These are phyloP conservation scores for Arthrobotrys iridis DNA, from an alignment of 2,329 filamentous ascomycete species.

Conservation along the genomic window DNA sequence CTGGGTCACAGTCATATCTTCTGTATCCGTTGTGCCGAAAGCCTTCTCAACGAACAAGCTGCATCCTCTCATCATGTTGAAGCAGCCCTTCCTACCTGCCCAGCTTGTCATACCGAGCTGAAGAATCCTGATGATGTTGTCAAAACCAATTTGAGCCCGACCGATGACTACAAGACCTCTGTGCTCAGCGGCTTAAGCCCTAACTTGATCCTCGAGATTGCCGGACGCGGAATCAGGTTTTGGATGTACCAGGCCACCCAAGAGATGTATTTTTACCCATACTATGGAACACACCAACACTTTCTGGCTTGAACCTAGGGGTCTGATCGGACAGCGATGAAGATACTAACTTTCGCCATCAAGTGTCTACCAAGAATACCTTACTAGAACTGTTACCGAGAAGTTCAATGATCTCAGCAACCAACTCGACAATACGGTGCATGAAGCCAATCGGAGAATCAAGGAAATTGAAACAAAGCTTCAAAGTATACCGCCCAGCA, in stretches of 20 bases:
- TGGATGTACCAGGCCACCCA: constrained; percentile 88
- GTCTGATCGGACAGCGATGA: constrained; percentile 6
- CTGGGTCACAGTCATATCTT: constrained; percentile 76
- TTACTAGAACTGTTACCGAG: constrained; percentile 76
- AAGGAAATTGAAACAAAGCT: constrained; percentile 68
- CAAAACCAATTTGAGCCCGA: constrained; percentile 76
- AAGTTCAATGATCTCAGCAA: constrained; percentile 74
- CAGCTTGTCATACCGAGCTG: constrained; percentile 77
- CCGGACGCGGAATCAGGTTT: constrained; percentile 79
- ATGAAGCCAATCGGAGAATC: constrained; percentile 79
- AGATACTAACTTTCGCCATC: constrained; percentile 25
- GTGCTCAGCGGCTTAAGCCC: constrained; percentile 85
- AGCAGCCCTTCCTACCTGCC: constrained; percentile 66
- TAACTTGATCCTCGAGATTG: constrained; percentile 84
- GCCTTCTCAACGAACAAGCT: constrained; percentile 70
- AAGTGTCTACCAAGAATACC: constrained; percentile 79
- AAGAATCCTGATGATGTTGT: constrained; percentile 78
- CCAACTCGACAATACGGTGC: constrained; percentile 77
- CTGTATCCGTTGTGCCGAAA: constrained; percentile 77
- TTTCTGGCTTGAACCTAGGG: background rate
- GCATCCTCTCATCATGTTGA: constrained; percentile 63
- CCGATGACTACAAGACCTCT: constrained; percentile 89
- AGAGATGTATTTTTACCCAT: constrained; percentile 71
- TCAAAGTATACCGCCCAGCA: constrained; percentile 26
- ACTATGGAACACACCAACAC: background rate